Conservation (phyloP, 2,329 filamentous ascomycete species). For the Rhynchosporium secalis region DNA sequence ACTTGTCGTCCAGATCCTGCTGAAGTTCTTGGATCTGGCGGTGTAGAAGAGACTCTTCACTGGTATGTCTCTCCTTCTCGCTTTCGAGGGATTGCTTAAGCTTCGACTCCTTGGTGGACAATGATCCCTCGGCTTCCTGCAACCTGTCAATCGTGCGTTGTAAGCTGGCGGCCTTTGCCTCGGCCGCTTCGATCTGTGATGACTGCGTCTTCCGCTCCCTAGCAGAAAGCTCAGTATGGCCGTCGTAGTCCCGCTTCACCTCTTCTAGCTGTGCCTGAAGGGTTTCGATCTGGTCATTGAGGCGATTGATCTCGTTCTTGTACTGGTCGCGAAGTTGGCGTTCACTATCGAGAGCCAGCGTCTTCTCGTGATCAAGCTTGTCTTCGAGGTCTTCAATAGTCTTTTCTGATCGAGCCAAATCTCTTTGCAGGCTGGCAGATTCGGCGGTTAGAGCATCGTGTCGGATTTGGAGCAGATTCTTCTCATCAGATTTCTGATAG, state of each 20-base stretch:
- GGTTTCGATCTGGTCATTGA: constrained; percentile 52
- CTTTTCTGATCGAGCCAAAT: constrained; percentile 52
- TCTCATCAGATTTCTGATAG: constrained; percentile 61
- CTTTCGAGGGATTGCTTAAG: constrained; percentile 68
- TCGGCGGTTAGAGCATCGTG: constrained; percentile 68
- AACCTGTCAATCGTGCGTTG: constrained; percentile 71
- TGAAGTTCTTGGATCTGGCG: constrained; percentile 75
- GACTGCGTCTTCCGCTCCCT: constrained; percentile 64
- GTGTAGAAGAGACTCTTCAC: constrained; percentile 68
- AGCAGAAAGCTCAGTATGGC: constrained; percentile 73
- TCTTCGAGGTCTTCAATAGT: constrained; percentile 49
- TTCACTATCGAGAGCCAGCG: constrained; percentile 51
- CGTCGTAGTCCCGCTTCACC: constrained; percentile 68
- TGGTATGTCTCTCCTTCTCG: constrained; percentile 69
- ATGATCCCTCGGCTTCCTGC: constrained; percentile 64
- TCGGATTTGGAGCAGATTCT: constrained; percentile 66
- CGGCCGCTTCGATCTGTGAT: constrained; percentile 63
- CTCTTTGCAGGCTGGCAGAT: constrained; percentile 64
- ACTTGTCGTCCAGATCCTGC: constrained; percentile 66
- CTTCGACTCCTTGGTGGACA: constrained; percentile 67
- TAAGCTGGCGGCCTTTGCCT: constrained; percentile 66
- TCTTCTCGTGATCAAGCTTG: constrained; percentile 47
- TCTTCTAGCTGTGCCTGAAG: constrained; percentile 63
- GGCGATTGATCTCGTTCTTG: constrained; percentile 53
- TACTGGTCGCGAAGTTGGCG: constrained; percentile 58